These are phyloP conservation scores for Golubevia sp. DNA, from an alignment of 1,284 basidiomycete species.

Conservation along the genomic window DNA sequence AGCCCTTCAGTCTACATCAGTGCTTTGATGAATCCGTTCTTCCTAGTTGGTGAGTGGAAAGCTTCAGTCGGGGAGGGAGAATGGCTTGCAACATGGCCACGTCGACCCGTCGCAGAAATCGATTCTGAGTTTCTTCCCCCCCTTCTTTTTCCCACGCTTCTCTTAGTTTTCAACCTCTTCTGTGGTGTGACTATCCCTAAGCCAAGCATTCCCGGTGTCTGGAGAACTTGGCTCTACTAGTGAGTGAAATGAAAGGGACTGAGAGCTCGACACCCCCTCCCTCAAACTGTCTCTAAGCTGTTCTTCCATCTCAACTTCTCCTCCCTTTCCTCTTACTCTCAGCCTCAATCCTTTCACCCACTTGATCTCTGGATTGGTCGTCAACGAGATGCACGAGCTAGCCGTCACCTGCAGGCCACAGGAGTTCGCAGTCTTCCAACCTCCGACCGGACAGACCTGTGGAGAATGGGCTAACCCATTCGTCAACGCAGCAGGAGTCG, in stretches of 20 bases:
- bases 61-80: no score
- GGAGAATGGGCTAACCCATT: constrained; percentile 12
- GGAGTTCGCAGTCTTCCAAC: constrained; percentile 32
- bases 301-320: no score
- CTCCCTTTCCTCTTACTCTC: no score
- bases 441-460: constrained; percentile 31
- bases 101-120: no score
- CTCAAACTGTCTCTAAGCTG: no score
- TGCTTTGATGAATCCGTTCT: constrained; percentile 37
- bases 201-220: not conserved
- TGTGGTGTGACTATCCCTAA: constrained; percentile 39
- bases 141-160: constrained; percentile 6
- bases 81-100: no score
- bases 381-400: constrained; percentile 37
- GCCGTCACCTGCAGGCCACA: constrained; percentile 19
- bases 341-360: not conserved
- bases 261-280: no score
- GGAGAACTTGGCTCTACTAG: constrained; percentile 4
- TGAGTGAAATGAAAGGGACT: no score
- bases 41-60: not conserved
- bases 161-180: constrained; percentile 33
- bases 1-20: constrained; percentile 39
- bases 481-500: constrained; percentile 61
- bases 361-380: constrained; percentile 21
- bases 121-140: no score